Conservation (phyloP, 306 rosid genomes). For the Prunus kanzakura region DNA sequence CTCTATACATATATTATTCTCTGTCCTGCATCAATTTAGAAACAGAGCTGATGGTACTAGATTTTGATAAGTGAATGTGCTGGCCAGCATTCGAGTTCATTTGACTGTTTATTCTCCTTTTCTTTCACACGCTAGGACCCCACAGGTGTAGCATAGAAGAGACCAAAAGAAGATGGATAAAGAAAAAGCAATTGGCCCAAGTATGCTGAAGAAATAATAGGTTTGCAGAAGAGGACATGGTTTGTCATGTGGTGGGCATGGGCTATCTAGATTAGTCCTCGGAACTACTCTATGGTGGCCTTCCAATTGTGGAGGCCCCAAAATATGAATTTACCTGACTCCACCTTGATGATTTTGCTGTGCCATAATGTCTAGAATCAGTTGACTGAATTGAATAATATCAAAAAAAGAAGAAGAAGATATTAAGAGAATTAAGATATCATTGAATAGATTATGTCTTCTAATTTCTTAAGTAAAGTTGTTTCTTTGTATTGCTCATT, state of each 20-base stretch:
- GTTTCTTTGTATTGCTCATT: not conserved
- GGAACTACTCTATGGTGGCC: not conserved
- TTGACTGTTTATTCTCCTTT: not conserved
- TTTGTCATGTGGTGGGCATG: not conserved
- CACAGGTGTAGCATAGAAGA: not conserved
- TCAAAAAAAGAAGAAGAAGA: too few species aligned
- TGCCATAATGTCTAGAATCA: not conserved
- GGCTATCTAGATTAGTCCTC: not conserved
- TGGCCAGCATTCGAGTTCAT: not conserved
- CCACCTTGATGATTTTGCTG: not conserved
- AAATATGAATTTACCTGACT: not conserved
- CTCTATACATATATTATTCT: not conserved
- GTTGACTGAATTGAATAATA: not conserved
- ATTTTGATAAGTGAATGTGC: not conserved
- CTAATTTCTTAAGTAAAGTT: not conserved
- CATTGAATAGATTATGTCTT: not conserved
- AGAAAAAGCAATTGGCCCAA: not conserved
- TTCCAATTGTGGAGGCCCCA: not conserved
- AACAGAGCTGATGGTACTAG: not conserved
- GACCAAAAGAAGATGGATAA: not conserved
- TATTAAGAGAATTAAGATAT: not conserved
- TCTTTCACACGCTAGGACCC: constrained; percentile 2
- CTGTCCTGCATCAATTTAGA: not conserved
- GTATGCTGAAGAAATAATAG: not conserved
- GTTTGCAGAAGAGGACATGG: not conserved